phyloP scores from a whole-genome alignment of 2,329 filamentous ascomycete species.

The Aspergillus ustus region DNA sequence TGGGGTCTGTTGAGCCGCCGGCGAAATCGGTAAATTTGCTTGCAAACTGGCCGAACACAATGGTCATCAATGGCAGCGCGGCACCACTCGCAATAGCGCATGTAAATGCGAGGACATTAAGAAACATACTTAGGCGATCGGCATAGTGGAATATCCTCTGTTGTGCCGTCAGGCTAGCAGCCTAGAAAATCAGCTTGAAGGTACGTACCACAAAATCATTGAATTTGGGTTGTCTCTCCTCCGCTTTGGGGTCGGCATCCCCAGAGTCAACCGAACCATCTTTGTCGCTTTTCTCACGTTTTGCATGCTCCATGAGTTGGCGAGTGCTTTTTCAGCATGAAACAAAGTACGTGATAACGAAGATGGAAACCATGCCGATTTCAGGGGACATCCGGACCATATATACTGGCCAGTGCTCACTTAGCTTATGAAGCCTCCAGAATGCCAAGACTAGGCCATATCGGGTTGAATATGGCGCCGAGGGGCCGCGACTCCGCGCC shows the following conservation, averaged over 20 bases:
- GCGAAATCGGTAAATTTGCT: slow-evolving; percentile 33
- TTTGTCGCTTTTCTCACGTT: not conserved
- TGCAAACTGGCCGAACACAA: slow-evolving; percentile 42
- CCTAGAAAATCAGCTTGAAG: not conserved
- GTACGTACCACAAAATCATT: slow-evolving; percentile 6
- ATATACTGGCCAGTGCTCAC: not conserved
- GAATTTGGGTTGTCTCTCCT: slow-evolving; percentile 1
- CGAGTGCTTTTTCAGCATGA: not conserved
- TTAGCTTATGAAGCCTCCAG: not conserved
- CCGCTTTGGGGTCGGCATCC: not conserved
- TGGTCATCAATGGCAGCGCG: slow-evolving; percentile 41
- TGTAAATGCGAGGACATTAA: slow-evolving; percentile 6
- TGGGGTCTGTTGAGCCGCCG: slow-evolving; percentile 18
- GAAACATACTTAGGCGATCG: not conserved
- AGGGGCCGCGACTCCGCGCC: not conserved
- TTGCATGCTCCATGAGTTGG: not conserved
- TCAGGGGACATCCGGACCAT: not conserved
- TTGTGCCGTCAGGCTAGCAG: not conserved
- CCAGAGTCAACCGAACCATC: not conserved
- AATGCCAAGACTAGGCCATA: not conserved
- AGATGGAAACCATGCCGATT: not conserved
- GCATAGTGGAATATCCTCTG: slow-evolving; percentile 18
- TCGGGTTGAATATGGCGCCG: not conserved
- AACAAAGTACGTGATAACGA: not conserved
- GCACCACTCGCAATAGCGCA: slow-evolving; percentile 31